Conservation (phyloP, 1,139 yeast genomes). For the Komagataea norvegica region DNA sequence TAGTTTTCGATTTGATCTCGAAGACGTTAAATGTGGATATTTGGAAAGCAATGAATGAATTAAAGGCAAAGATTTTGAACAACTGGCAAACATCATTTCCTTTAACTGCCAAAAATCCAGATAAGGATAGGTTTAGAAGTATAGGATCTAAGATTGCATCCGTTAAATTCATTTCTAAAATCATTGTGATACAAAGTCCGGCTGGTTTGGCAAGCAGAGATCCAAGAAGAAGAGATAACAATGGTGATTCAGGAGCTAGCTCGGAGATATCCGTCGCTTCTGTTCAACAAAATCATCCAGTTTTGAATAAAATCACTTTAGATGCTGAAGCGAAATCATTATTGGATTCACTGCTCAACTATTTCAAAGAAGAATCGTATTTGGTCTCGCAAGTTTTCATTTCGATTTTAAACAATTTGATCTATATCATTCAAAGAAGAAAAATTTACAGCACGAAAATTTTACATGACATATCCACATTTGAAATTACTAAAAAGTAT, state of each 20-base stretch:
- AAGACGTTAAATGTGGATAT: conserved; percentile 32
- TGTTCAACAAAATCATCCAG: conserved; percentile 63
- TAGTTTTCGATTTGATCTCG: conserved; percentile 34
- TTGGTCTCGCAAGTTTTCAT: conserved; percentile 52
- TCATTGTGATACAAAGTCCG: conserved; percentile 66
- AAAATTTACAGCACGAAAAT: conserved; percentile 44
- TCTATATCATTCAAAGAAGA: conserved; percentile 51
- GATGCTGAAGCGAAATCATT: conserved; percentile 71
- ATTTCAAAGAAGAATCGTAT: conserved; percentile 50
- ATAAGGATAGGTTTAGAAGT: conserved; percentile 46
- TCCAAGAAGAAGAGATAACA: conserved; percentile 28
- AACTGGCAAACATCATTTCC: conserved; percentile 33
- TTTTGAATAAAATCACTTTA: conserved; percentile 49
- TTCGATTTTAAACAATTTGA: conserved; percentile 49
- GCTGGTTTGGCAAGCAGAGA: conserved; percentile 25
- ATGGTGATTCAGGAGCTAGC: conserved; percentile 9
- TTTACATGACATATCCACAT: conserved; percentile 39
- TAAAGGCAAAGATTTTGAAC: conserved; percentile 30
- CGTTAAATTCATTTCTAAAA: conserved; percentile 65
- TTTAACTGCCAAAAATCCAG: conserved; percentile 35
- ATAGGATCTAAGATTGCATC: conserved; percentile 60
- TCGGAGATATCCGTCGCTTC: conserved; percentile 52
- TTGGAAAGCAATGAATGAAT: conserved; percentile 29
- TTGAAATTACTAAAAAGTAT: conserved; percentile 35
- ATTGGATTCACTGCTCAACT: conserved; percentile 58